Percentiles rank a stretch among this genome's conserved stretches.
phyloP scores from a whole-genome alignment of 106 monocot genomes.

The Chionographis japonica region DNA sequence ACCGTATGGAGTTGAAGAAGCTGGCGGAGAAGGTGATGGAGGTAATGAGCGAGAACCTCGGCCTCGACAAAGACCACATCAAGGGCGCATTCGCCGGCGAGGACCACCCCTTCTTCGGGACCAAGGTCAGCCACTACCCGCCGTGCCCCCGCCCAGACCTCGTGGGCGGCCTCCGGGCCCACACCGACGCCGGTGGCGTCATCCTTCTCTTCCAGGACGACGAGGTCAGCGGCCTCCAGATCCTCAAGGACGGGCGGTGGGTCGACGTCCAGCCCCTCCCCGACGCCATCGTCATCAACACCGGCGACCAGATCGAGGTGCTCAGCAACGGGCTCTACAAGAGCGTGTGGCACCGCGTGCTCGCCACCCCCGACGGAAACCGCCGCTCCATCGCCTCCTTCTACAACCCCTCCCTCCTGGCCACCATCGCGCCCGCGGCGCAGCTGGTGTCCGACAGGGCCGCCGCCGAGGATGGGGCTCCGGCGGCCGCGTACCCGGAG shows the following conservation, averaged over 20 bases:
- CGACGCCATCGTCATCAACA: slow-evolving; percentile 37
- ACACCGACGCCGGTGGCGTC: slow-evolving; percentile 47
- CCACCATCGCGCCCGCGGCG: slow-evolving; percentile 21
- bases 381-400: slow-evolving; percentile 26
- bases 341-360: slow-evolving; percentile 32
- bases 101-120: slow-evolving; percentile 35
- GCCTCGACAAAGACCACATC: slow-evolving; percentile 31
- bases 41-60: slow-evolving; percentile 28
- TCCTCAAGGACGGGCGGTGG: slow-evolving; percentile 35
- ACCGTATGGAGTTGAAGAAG: slow-evolving; percentile 15
- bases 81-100: slow-evolving; percentile 23
- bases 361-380: slow-evolving; percentile 10
- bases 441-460: not conserved
- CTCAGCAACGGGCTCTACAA: slow-evolving; percentile 35
- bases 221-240: slow-evolving; percentile 35
- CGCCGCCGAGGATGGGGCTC: not conserved
- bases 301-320: slow-evolving; percentile 36
- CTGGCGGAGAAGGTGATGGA: slow-evolving; percentile 33
- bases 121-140: slow-evolving; percentile 45
- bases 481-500: slow-evolving; percentile 12
- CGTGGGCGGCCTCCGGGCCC: slow-evolving; percentile 27
- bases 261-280: slow-evolving; percentile 30
- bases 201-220: slow-evolving; percentile 56
- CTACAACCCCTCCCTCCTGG: slow-evolving; percentile 20
- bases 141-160: slow-evolving; percentile 31